Conservation (phyloP, 768 basidiomycete species). For the Strobilomyces echinocephalus region DNA sequence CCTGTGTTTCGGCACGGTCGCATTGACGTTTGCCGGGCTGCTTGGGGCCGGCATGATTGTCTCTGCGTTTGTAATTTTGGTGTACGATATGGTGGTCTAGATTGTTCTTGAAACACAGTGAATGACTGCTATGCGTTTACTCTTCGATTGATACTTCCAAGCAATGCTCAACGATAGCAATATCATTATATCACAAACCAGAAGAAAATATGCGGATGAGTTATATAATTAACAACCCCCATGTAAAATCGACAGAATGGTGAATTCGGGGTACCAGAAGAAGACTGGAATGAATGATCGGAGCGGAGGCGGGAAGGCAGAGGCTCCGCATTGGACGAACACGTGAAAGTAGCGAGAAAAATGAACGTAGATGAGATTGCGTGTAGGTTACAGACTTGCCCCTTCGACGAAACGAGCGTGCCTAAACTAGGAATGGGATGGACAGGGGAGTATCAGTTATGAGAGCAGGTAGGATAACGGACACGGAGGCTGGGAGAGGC, state of each 20-base stretch:
- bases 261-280: conserved; percentile 17
- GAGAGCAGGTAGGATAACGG: conserved; percentile 28
- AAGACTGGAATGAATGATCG: not conserved
- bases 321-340: conserved; percentile 9
- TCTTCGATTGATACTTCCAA: not conserved
- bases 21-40: conserved; percentile 67
- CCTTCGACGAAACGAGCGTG: conserved; percentile 26
- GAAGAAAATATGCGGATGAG: conserved; percentile 31
- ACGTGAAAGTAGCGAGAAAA: conserved; percentile 22
- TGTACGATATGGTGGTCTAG: conserved; percentile 65
- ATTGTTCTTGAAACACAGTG: not conserved
- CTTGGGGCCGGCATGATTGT: conserved; percentile 77
- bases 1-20: conserved; percentile 61
- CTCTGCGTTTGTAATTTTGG: conserved; percentile 75
- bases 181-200: conserved; percentile 41
- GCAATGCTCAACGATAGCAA: conserved; percentile 23
- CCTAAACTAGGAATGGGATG: conserved; percentile 16
- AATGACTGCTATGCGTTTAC: not conserved
- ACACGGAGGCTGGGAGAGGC: conserved; percentile 18
- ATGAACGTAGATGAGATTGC: conserved; percentile 31
- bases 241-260: conserved; percentile 17
- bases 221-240: conserved; percentile 30
- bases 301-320: conserved; percentile 11
- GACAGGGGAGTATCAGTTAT: conserved; percentile 28
- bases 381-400: conserved; percentile 31